These are phyloP conservation scores for Canna indica DNA, from an alignment of 176 grass and related monocot species.

Conservation along the genomic window DNA sequence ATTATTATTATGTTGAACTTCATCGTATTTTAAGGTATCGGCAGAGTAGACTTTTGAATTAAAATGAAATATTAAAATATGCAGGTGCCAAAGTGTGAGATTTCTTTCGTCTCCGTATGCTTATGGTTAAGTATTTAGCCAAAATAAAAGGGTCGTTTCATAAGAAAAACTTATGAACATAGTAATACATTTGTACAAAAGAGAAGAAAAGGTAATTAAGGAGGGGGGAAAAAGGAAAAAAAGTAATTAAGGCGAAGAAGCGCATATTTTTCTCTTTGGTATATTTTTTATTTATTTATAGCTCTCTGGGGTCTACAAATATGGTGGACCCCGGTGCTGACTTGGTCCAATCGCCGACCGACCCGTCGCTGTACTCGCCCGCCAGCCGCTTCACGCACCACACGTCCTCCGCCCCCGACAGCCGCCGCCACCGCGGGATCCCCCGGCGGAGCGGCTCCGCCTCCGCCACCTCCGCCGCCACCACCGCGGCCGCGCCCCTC, in stretches of 20 bases:
- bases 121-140: too few species aligned
- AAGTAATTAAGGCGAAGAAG: not conserved
- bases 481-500: constrained; percentile 38
- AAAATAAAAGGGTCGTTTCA: not conserved
- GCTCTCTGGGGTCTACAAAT: constrained; percentile 88
- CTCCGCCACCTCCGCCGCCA: constrained; percentile 57
- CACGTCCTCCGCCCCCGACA: constrained; percentile 71
- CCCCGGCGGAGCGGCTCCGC: constrained; percentile 46
- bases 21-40: too few species aligned
- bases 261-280: not conserved
- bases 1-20: too few species aligned
- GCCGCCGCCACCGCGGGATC: constrained; percentile 64
- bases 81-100: too few species aligned
- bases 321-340: constrained; percentile 46
- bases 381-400: constrained; percentile 82
- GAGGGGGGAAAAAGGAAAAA: not conserved
- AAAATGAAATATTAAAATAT: too few species aligned
- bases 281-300: constrained; percentile 23
- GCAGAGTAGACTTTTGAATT: too few species aligned
- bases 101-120: not conserved
- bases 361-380: constrained; percentile 27
- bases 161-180: not conserved
- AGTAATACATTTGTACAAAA: not conserved
- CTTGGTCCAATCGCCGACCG: constrained; percentile 61
- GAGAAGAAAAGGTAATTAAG: not conserved